Evolutionary conservation across 1,284 basidiomycete genomes (phyloP).

Genomic region (Sparassis latifolia): DNA sequence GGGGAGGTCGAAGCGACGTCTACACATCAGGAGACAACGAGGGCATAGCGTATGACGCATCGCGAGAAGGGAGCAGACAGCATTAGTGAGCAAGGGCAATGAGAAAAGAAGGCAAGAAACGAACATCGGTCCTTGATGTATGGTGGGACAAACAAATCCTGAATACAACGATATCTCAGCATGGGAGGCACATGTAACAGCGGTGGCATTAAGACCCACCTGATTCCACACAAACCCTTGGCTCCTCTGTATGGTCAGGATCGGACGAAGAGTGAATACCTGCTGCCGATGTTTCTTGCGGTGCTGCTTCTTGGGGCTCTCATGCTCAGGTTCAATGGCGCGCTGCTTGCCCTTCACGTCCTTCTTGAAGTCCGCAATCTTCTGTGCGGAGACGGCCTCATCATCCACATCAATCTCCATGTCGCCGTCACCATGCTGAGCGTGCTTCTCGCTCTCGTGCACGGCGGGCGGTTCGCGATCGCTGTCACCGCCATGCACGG

Average conservation of each 20-base stretch:
- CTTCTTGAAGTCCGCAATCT: slow-evolving; percentile 37
- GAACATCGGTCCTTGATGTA: slow-evolving; percentile 83
- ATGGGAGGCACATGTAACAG: background rate
- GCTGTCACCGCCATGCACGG: slow-evolving; percentile 21
- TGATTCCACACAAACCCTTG: slow-evolving; percentile 89
- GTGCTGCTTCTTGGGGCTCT: slow-evolving; percentile 42
- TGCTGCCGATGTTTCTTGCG: slow-evolving; percentile 53
- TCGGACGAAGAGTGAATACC: slow-evolving; percentile 61
- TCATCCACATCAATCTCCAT: slow-evolving; percentile 53
- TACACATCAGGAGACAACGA: slow-evolving; percentile 23
- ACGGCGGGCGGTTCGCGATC: slow-evolving; percentile 23
- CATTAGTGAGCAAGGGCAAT: slow-evolving; percentile 7
- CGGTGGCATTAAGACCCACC: slow-evolving; percentile 33
- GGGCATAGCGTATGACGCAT: slow-evolving; percentile 2
- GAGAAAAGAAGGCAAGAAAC: slow-evolving; percentile 27
- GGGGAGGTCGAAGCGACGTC: slow-evolving; percentile 79
- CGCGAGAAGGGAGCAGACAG: slow-evolving; percentile 5
- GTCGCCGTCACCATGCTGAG: slow-evolving; percentile 38
- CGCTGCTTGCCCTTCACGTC: slow-evolving; percentile 76
- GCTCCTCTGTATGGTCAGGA: slow-evolving; percentile 75
- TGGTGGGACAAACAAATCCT: slow-evolving; percentile 79
- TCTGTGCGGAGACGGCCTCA: slow-evolving; percentile 31
- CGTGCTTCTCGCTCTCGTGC: slow-evolving; percentile 24
- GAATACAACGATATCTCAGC: slow-evolving; percentile 5
- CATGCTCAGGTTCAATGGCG: slow-evolving; percentile 55